phyloP scores from a whole-genome alignment of 306 rosid species.

The Prunus davidiana region DNA sequence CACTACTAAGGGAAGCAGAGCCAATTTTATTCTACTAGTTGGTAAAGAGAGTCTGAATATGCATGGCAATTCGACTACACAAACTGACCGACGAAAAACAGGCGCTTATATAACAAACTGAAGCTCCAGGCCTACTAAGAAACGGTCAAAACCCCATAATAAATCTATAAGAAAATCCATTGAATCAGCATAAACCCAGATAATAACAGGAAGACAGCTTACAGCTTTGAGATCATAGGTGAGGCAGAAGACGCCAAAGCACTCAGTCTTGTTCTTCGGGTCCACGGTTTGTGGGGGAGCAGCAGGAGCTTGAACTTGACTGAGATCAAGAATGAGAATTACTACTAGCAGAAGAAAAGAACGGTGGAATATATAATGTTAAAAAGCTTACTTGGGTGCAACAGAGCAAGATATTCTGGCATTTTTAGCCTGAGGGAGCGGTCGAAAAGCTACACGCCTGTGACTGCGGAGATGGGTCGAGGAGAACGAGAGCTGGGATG shows the following conservation, averaged over 20 bases:
- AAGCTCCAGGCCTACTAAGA: conserved; percentile 1
- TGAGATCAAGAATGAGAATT: conserved; percentile 27
- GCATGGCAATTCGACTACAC: conserved; percentile 12
- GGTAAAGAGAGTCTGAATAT: not conserved
- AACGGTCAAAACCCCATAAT: not conserved
- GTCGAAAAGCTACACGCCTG: conserved; percentile 38
- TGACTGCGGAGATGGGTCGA: conserved; percentile 36
- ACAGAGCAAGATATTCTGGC: conserved; percentile 66
- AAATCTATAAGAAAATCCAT: not conserved
- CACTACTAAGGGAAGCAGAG: not conserved
- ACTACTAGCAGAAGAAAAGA: not conserved
- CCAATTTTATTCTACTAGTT: not conserved
- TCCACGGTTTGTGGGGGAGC: conserved; percentile 35
- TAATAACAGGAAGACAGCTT: conserved; percentile 19
- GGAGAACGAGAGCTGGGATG: conserved; percentile 49
- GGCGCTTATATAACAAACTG: not conserved
- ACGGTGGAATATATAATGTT: too few species aligned
- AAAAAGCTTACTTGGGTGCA: conserved; percentile 61
- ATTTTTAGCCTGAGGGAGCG: conserved; percentile 29
- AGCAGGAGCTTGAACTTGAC: conserved; percentile 69
- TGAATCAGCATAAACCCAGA: conserved; percentile 11
- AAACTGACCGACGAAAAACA: conserved; percentile 24
- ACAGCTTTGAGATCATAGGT: conserved; percentile 94
- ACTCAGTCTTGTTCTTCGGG: conserved; percentile 59
- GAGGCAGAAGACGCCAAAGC: conserved; percentile 90